Base-by-base conservation (phyloP, 2,329 filamentous ascomycete species). In the Fusarium sp. region DNA sequence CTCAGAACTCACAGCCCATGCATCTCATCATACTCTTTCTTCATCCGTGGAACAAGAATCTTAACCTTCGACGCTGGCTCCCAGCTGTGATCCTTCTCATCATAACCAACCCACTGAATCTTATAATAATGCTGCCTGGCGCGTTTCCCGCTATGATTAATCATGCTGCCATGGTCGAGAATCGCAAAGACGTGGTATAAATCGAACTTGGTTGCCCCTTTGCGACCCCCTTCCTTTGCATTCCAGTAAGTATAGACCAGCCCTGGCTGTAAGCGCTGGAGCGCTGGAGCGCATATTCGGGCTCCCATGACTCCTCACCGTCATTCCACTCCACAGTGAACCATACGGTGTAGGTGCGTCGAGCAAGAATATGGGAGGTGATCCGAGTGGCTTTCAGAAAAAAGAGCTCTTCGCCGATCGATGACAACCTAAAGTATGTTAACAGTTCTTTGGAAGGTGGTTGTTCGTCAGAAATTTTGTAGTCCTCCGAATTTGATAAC, bases 341-440 rank as follows among this genome's bases (percentile, higher is more conserved):
- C 28, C 47, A 50, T 12, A 50, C 47, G 8, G 14, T 17, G 47
- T 30, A 5, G 10, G n/a, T n/a, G 11, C 10, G 7, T n/a, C 28
- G 47, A 32, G 9, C 22, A 5, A 50, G 15, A 32, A 3, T 7
- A 6, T 50, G 22, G 15, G 20, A n/a, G 3, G 28, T 50, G 3
- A n/a, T 50, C 5, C 8, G 28, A 1, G 3, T n/a, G 3, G 47
- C 22, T n/a, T 13, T 30, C 1, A 4, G 28, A 2, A 15, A 30
- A 12, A 18, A 2, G 22, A 22, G 14, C 0, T n/a, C 14, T 32
- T 18, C 8, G 0, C 11, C 5, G 12, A 28, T 28, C 0, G 15
- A 50, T 5, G 47, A 50, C 6, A 50, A 15, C 8, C 28, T 50
- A 11, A 13, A 32, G 8, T n/a, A 50, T 1, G 14, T 32, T 15